These are phyloP conservation scores for Staphylotrichum longicolle DNA, from an alignment of 495 filamentous ascomycete genomes.

Conservation along the genomic window DNA sequence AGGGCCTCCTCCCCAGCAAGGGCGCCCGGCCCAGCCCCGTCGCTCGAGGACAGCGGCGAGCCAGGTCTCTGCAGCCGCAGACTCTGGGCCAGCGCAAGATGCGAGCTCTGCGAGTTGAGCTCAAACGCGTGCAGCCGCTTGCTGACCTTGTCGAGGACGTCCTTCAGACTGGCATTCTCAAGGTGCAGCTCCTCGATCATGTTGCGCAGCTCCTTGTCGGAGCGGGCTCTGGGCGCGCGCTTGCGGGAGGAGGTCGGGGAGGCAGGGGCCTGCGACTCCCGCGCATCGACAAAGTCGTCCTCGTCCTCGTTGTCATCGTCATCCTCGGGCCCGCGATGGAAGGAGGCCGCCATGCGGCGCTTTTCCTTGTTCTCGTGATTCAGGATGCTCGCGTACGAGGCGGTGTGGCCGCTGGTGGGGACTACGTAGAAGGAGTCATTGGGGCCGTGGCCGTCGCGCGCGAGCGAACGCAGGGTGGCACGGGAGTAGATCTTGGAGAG, in stretches of 20 bases:
- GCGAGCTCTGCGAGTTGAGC: slow-evolving; percentile 74
- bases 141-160: slow-evolving; percentile 72
- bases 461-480: slow-evolving; percentile 70
- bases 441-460: slow-evolving; percentile 46
- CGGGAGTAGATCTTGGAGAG: slow-evolving; percentile 72
- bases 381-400: slow-evolving; percentile 85
- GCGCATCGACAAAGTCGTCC: slow-evolving; percentile 83
- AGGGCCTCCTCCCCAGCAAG: slow-evolving; percentile 33
- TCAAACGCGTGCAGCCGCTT: slow-evolving; percentile 82
- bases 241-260: slow-evolving; percentile 26
- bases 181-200: slow-evolving; percentile 78
- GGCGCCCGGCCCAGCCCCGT: slow-evolving; percentile 31
- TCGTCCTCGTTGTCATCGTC: slow-evolving; percentile 50
- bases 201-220: slow-evolving; percentile 46
- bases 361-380: slow-evolving; percentile 67
- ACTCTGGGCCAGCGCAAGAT: slow-evolving; percentile 76
- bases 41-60: slow-evolving; percentile 38
- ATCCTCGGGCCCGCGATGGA: slow-evolving; percentile 32
- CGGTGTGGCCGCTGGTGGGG: slow-evolving; percentile 81
- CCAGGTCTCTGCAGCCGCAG: slow-evolving; percentile 61
- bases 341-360: slow-evolving; percentile 45
- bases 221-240: slow-evolving; percentile 31
- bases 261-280: slow-evolving; percentile 56
- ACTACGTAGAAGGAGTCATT: slow-evolving; percentile 95
- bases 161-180: slow-evolving; percentile 74